A percentile compares a stretch with the other conserved stretches of the same genome.
phyloP scores from a whole-genome alignment of 768 basidiomycete species.

The Lentinula boryana region DNA sequence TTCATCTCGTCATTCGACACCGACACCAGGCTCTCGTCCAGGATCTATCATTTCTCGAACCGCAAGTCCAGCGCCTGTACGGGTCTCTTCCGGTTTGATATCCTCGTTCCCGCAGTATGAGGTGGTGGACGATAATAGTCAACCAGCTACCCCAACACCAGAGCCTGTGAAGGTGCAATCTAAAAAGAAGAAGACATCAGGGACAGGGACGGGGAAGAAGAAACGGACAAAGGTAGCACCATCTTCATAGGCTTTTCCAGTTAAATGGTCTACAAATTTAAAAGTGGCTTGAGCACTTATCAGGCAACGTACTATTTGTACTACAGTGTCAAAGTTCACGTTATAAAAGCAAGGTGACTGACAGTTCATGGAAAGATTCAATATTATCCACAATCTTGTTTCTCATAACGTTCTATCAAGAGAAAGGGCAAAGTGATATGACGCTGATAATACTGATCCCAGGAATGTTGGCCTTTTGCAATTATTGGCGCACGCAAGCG shows the following conservation, averaged over 20 bases:
- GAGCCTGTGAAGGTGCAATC: constrained; percentile 75
- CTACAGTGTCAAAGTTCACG: too few relatives aligned
- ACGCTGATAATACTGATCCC: too few relatives aligned
- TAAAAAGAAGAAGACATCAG: constrained; percentile 50
- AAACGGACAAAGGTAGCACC: constrained; percentile 42
- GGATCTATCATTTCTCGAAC: constrained; percentile 15
- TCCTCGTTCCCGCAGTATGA: constrained; percentile 50
- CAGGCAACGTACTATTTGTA: too few relatives aligned
- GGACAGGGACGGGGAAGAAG: constrained; percentile 52
- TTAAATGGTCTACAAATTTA: background rate
- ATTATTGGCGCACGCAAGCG: too few relatives aligned
- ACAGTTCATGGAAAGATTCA: too few relatives aligned
- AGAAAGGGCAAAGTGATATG: too few relatives aligned
- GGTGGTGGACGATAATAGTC: constrained; percentile 37
- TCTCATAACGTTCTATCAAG: too few relatives aligned
- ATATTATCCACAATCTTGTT: too few relatives aligned
- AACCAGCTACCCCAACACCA: constrained; percentile 47
- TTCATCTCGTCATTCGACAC: constrained; percentile 18
- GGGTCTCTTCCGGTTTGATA: constrained; percentile 13
- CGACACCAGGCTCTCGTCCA: constrained; percentile 18
- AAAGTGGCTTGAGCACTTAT: background rate
- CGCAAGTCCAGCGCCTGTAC: constrained; percentile 20
- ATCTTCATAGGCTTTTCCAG: background rate
- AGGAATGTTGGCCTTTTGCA: too few relatives aligned
- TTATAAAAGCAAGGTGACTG: too few relatives aligned